Conservation (phyloP, 176 grass and related monocot genomes). For the Eleusine coracana region DNA sequence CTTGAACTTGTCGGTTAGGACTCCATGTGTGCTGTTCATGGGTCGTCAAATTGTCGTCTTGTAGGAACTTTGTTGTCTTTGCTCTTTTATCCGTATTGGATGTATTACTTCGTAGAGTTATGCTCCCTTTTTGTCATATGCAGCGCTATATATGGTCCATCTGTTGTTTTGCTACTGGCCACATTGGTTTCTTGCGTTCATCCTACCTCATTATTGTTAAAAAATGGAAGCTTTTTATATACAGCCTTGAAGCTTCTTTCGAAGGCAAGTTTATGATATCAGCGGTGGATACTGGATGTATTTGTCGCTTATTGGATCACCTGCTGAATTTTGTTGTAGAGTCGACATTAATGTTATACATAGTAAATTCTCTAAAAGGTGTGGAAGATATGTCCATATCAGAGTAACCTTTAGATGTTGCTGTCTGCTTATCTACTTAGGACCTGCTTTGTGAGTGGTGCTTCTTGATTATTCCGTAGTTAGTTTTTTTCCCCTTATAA, state of each 20-base stretch:
- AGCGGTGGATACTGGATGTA: neutral
- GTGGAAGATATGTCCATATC: neutral
- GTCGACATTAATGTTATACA: neutral
- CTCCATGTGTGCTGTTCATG: neutral
- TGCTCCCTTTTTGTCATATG: neutral
- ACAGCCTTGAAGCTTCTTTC: neutral
- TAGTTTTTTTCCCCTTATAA: neutral
- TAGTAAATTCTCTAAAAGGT: neutral
- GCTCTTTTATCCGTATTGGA: slow-evolving; percentile 11
- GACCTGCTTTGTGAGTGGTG: neutral
- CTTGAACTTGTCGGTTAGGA: neutral
- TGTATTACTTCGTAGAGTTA: neutral
- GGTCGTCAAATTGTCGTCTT: neutral
- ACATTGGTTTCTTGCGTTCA: neutral
- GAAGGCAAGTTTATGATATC: neutral
- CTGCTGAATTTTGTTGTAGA: neutral
- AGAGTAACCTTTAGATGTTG: neutral
- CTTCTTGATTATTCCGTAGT: slow-evolving; percentile 12
- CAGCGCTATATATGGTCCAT: neutral
- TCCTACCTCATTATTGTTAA: neutral
- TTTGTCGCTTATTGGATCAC: neutral
- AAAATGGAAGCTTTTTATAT: slow-evolving; percentile 21
- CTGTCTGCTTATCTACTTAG: neutral
- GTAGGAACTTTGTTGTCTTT: neutral
- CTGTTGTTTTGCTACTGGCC: neutral